phyloP scores from a whole-genome alignment of 768 basidiomycete species.

The Gymnopilus junonius region DNA sequence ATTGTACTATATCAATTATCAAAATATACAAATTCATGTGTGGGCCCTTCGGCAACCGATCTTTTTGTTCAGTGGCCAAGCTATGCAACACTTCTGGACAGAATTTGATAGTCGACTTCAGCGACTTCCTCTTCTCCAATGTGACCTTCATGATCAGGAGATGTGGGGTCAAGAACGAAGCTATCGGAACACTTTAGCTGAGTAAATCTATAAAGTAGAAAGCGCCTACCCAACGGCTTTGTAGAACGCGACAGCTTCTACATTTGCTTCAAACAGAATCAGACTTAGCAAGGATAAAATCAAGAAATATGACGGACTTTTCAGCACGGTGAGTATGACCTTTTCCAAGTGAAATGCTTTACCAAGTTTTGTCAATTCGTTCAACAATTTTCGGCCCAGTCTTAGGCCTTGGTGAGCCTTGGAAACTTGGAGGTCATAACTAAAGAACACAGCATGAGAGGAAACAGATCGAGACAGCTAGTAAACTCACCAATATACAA shows the following conservation, averaged over 20 bases:
- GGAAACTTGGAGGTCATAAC: conserved; percentile 80
- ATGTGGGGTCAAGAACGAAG: conserved; percentile 55
- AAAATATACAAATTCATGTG: too few relatives aligned
- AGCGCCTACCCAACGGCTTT: conserved; percentile 50
- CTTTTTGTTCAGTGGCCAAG: too few relatives aligned
- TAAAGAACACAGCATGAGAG: conserved; percentile 28
- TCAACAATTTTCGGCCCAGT: conserved; percentile 60
- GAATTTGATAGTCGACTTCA: conserved; percentile 49
- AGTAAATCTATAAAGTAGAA: neutral
- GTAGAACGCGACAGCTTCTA: conserved; percentile 53
- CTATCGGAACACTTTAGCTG: conserved; percentile 33
- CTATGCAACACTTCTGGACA: conserved; percentile 37
- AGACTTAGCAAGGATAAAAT: neutral
- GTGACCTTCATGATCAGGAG: conserved; percentile 44
- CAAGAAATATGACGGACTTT: conserved; percentile 46
- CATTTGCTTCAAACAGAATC: conserved; percentile 19
- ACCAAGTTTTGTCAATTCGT: conserved; percentile 53
- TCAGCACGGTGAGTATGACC: conserved; percentile 76
- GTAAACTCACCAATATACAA: conserved; percentile 68
- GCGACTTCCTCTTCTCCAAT: conserved; percentile 29
- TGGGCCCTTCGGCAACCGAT: too few relatives aligned
- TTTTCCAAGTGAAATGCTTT: conserved; percentile 63
- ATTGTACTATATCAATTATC: too few relatives aligned
- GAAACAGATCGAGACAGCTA: neutral
- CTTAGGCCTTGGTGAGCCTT: conserved; percentile 50